Conservation (phyloP, 305 asterid species). For the Fraxinus greggii region DNA sequence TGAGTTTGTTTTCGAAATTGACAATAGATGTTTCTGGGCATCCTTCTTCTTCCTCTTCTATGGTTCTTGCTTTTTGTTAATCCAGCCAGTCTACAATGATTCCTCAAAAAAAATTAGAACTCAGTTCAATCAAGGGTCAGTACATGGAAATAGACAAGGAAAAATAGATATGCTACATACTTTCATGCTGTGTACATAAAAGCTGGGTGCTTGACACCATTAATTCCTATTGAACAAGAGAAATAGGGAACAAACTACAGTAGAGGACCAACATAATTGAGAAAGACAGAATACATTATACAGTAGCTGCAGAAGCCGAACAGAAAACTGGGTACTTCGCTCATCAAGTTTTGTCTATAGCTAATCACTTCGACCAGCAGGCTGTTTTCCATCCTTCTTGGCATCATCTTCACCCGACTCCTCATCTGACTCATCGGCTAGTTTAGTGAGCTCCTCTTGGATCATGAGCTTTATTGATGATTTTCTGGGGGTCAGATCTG, state of each 20-base stretch:
- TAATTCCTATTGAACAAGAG: background rate
- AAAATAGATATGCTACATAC: background rate
- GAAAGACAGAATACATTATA: background rate
- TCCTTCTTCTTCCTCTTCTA: background rate
- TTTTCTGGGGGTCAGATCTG: conserved; percentile 43
- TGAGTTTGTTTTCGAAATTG: background rate
- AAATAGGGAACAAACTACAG: background rate
- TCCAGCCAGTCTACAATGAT: background rate
- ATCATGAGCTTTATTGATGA: conserved; percentile 51
- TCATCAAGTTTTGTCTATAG: background rate
- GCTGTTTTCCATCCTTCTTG: conserved; percentile 25
- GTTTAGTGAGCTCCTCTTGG: conserved; percentile 55
- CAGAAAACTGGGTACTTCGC: background rate
- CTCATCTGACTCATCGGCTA: conserved; percentile 47
- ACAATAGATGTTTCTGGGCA: background rate
- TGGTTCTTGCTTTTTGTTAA: background rate
- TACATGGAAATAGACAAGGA: background rate
- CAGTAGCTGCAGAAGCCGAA: background rate
- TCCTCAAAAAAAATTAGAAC: background rate
- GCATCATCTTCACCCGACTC: conserved; percentile 34
- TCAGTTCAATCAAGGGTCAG: background rate
- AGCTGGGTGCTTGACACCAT: background rate
- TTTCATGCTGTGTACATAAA: background rate
- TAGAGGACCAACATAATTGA: background rate
- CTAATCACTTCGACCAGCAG: conserved; percentile 27